Base-by-base conservation (phyloP, 148 eudicot species). In the Camellia lanceoleosa region DNA sequence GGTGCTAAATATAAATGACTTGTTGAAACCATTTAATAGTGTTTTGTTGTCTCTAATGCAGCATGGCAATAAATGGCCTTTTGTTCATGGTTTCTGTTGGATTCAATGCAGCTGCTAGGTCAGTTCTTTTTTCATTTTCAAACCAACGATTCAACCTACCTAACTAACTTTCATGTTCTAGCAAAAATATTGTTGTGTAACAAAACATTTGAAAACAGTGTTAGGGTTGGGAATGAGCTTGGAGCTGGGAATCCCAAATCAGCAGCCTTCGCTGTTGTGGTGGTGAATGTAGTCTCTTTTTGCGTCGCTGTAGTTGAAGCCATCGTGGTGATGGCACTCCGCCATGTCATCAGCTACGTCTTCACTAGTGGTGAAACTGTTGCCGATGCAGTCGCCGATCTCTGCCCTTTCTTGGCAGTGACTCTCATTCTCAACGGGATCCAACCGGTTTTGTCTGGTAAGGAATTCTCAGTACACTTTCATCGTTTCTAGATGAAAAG, bases 401-500 rank as follows among this genome's bases (percentile, higher is more conserved):
- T 91, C 7, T 85, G 86, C 44, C 92, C 91, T 0, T 84, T 81
- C 42, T 77, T 91, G 20, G 91, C 86, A 0, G 71, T 88, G 59
- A 80, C 87, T 46, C 86, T 91, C 61, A 68, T 91, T 20, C 87
- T 89, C 73, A 89, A 89, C 19, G 91, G 91, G 42, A 56, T 91
- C 43, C 94, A 91, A 72, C 94, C 91, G 38, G 94, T 91, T 69
- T 88, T 91, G 61, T 89, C 94, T 13, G 92, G 94, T 91, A 84
- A 44, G 14, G 8, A 7, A 30, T 30, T 30, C 38, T 30, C 38
- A 30, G 38, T 30, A 30, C 38, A 30, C 38, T 30, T 30, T 30
- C 38, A 30, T 30, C 38, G 38, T 30, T 30, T 30, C 1, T 30
- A 30, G 38, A 30, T 30, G 38, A 30, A 30, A 30, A 30, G 38